phyloP scores from a whole-genome alignment of 1,139 yeast genomes.

The Candida gigantensis region DNA sequence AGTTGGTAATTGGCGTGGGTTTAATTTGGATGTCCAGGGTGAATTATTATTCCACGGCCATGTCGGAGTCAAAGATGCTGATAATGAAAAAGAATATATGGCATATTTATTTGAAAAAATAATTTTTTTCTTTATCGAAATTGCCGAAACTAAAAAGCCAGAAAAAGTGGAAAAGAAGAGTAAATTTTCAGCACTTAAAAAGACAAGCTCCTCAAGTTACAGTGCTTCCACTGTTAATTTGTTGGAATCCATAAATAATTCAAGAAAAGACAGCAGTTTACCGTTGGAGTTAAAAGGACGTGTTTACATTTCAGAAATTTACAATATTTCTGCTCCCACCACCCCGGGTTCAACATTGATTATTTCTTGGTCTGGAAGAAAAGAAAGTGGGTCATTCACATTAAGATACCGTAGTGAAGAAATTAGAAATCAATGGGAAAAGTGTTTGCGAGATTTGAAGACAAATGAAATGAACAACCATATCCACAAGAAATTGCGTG shows the following conservation, averaged over 20 bases:
- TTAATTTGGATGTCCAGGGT: slow-evolving; percentile 79
- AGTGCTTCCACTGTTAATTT: slow-evolving; percentile 39
- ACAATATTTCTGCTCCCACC: slow-evolving; percentile 49
- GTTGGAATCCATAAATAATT: slow-evolving; percentile 36
- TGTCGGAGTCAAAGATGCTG: slow-evolving; percentile 75
- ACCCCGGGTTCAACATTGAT: slow-evolving; percentile 55
- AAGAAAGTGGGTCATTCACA: slow-evolving; percentile 74
- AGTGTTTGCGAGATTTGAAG: slow-evolving; percentile 50
- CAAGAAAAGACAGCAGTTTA: slow-evolving; percentile 32
- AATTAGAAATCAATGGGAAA: slow-evolving; percentile 69
- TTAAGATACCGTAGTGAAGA: slow-evolving; percentile 72
- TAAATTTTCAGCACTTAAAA: slow-evolving; percentile 44
- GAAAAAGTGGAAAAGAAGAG: slow-evolving; percentile 30
- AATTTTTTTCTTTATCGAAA: slow-evolving; percentile 72
- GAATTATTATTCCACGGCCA: slow-evolving; percentile 76
- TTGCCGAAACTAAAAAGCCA: slow-evolving; percentile 20
- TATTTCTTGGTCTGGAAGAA: slow-evolving; percentile 77
- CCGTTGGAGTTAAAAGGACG: slow-evolving; percentile 63
- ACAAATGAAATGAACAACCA: slow-evolving; percentile 45
- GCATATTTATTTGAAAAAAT: slow-evolving; percentile 88
- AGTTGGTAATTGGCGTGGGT: slow-evolving; percentile 94
- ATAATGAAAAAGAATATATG: slow-evolving; percentile 83
- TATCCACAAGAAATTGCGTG: slow-evolving; percentile 40
- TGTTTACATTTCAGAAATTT: slow-evolving; percentile 67
- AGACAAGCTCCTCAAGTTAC: slow-evolving; percentile 32